Evolutionary conservation across 176 grass and related monocot genomes (phyloP).

Genomic region (Zoysia japonica): DNA sequence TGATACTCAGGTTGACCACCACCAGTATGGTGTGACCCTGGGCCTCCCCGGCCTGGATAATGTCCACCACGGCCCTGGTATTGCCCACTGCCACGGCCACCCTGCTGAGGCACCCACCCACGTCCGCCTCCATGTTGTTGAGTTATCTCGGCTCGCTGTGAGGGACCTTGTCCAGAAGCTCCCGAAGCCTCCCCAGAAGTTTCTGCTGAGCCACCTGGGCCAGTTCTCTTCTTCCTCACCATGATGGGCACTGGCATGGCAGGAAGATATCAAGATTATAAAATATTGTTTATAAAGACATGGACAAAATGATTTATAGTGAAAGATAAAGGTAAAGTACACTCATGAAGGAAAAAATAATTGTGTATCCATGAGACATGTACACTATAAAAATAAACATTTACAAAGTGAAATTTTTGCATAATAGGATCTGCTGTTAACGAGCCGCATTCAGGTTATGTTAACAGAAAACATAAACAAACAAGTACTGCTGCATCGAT

Average conservation of each 20-base stretch:
- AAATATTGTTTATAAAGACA: not conserved
- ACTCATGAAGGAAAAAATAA: not conserved
- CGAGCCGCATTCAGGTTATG: not conserved
- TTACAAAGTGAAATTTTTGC: too few species aligned
- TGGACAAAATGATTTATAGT: not conserved
- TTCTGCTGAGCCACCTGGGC: conserved; percentile 50
- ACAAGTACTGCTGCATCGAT: not conserved
- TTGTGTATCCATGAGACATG: not conserved
- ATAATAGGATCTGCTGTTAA: not conserved
- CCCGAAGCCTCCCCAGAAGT: conserved; percentile 53
- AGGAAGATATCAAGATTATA: conserved; percentile 4
- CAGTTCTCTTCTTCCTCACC: conserved; percentile 93
- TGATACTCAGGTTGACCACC: conserved; percentile 72
- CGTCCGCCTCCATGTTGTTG: conserved; percentile 62
- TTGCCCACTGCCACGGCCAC: conserved; percentile 55
- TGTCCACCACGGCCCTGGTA: conserved; percentile 59
- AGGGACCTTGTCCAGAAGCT: conserved; percentile 43
- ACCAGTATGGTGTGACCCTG: conserved; percentile 44
- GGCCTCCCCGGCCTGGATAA: conserved; percentile 52
- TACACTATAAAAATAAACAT: not conserved
- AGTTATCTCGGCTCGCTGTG: conserved; percentile 56
- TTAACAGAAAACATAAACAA: not conserved
- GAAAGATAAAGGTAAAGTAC: not conserved
- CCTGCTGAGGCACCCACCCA: conserved; percentile 61
- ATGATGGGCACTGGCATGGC: conserved; percentile 47